These are phyloP conservation scores for Hypericum androsaemum DNA, from an alignment of 345 rosid genomes.

Conservation along the genomic window DNA sequence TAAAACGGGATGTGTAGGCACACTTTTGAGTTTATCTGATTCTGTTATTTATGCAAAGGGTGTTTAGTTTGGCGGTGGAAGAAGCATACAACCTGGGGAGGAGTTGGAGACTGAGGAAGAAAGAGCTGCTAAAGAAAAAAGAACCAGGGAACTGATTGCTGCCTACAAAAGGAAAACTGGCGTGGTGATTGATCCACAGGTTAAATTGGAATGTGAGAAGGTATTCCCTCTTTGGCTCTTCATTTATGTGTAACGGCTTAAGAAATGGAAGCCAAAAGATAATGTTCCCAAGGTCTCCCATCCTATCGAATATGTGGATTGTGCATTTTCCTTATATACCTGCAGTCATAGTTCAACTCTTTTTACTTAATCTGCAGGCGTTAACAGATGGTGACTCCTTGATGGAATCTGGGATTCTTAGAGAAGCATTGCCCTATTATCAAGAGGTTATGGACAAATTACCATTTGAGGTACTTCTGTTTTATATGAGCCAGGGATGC, in stretches of 20 bases:
- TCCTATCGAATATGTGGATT: not conserved
- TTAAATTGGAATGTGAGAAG: slow-evolving; percentile 74
- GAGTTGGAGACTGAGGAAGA: slow-evolving; percentile 66
- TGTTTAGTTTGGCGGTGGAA: slow-evolving; percentile 80
- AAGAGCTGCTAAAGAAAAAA: slow-evolving; percentile 55
- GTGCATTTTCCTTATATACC: not conserved
- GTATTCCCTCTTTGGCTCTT: slow-evolving; percentile 22
- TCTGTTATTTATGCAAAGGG: slow-evolving; percentile 12
- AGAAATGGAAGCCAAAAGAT: not conserved
- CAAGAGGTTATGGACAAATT: slow-evolving; percentile 59
- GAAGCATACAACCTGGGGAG: slow-evolving; percentile 68
- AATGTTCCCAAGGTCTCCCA: not conserved
- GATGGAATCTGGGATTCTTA: slow-evolving; percentile 73
- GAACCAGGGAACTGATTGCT: slow-evolving; percentile 47
- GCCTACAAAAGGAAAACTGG: slow-evolving; percentile 63
- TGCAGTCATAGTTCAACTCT: slow-evolving; percentile 10
- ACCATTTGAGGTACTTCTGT: slow-evolving; percentile 53
- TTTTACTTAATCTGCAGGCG: slow-evolving; percentile 36
- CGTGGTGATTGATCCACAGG: slow-evolving; percentile 55
- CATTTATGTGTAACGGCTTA: not conserved
- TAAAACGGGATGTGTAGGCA: not conserved
- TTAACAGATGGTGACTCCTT: slow-evolving; percentile 60
- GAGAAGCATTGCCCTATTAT: slow-evolving; percentile 58
- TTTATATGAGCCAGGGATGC: not conserved
- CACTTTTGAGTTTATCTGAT: slow-evolving; percentile 1